Evolutionary conservation across 164 flowering plant genomes (phyloP), one percentile per base, ranked within the genome.

Genomic region (Sedum album): DNA sequence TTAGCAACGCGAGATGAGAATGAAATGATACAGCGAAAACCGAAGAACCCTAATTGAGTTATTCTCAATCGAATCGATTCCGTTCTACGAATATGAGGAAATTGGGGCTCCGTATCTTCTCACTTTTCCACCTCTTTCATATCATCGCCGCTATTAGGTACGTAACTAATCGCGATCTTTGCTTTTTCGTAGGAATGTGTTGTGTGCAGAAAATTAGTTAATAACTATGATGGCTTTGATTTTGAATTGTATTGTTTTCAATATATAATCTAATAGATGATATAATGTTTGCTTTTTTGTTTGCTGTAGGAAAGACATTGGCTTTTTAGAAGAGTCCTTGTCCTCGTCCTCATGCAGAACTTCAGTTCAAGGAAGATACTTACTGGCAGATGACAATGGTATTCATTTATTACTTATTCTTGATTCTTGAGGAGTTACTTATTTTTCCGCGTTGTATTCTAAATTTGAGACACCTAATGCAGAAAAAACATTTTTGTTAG

Each of bases 311-410:
- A 79, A 71, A 57, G 85, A 82, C 63, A 71, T 71, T 44, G 78
- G 83, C 41, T 70, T 70, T 87, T 73, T 18, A 13, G 17, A 18
- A 44, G n/a, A 11, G 15, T 44, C 5, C n/a, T n/a, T n/a, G n/a
- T 44, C 48, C 4, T 44, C 48, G 48, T 44, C 48, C 17, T 44
- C 48, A 18, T 44, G 48, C 48, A 44, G 48, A 18, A 44, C 48
- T 4, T 44, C 89, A 2, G 85, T 81, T 68, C 89, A 84, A 73
- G 92, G 89, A 76, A 83, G 92, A 78, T 81, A 80, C 72, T 73
- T 85, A 11, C 39, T 83, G 28, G 71, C 88, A 28, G 92, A 85
- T 75, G 85, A 87, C 71, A 76, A 72, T 63, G 91, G 88, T 82
- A 67, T 65, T 67, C 39, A 26, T 41, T 7, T 31, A 39, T 41